phyloP scores from a whole-genome alignment of 305 asterid genomes.

The Fraxinus ornus region DNA sequence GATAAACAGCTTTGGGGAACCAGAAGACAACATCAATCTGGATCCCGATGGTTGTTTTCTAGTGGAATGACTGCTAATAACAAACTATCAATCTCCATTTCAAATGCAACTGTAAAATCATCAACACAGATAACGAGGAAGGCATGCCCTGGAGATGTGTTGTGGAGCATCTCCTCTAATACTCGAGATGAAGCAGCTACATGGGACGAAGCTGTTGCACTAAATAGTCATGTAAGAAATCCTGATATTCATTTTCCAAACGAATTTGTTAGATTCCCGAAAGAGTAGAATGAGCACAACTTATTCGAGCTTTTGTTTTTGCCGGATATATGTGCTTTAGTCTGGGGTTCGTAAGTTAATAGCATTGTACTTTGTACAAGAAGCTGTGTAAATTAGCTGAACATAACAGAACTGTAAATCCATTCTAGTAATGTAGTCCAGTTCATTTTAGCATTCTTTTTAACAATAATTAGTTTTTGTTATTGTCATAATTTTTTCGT shows the following conservation, averaged over 20 bases:
- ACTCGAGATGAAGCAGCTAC: slow-evolving; percentile 36
- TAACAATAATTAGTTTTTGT: background rate
- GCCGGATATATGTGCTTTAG: background rate
- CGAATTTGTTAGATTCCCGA: slow-evolving; percentile 29
- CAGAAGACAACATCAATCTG: slow-evolving; percentile 59
- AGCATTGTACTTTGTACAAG: background rate
- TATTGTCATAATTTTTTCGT: background rate
- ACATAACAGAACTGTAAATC: background rate
- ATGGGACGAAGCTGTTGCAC: slow-evolving; percentile 48
- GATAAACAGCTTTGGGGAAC: slow-evolving; percentile 47
- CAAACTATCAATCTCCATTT: slow-evolving; percentile 36
- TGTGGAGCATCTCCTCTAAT: slow-evolving; percentile 74
- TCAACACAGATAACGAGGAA: slow-evolving; percentile 36
- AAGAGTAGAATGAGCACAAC: background rate
- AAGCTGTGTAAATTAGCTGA: background rate
- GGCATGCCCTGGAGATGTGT: slow-evolving; percentile 33
- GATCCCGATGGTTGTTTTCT: slow-evolving; percentile 70
- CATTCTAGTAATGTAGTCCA: background rate
- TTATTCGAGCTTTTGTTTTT: background rate
- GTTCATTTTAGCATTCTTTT: background rate
- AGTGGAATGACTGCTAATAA: slow-evolving; percentile 54
- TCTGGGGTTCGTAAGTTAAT: background rate
- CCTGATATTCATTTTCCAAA: slow-evolving; percentile 59
- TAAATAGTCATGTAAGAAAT: slow-evolving; percentile 64
- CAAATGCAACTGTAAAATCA: slow-evolving; percentile 39